Base-by-base conservation (phyloP, 2,329 filamentous ascomycete species). In the Scedosporium dehoogii region DNA sequence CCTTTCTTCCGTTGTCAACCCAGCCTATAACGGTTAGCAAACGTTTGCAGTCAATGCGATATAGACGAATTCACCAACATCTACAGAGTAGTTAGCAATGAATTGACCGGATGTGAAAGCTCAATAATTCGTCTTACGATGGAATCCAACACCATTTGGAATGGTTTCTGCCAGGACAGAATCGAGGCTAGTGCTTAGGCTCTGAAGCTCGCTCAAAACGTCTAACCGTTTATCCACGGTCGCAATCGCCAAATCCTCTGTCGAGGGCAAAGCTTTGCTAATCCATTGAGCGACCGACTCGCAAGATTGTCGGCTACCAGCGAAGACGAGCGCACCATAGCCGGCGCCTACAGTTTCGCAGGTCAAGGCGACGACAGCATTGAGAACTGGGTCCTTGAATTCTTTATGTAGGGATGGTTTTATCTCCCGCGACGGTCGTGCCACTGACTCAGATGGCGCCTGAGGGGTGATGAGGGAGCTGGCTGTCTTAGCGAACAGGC, bases 301-400 rank as follows among this genome's bases (percentile, higher is more conserved):
- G 68, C 87, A 89, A 10, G 81, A 80, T 60, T 79, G 76, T 7
- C 89, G 84, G 68, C 87, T 91, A 62, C 85, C 83, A 64, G 88
- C 89, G 70, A 92, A 92, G 1, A 92, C 82, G 41, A 92, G 77
- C 3, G 83, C 88, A 3, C 89, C 89, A 69, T 85, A 89, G 1
- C 87, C 88, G 48, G 82, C 79, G n/a, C 75, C 75, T 0, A 83
- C 88, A 3, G 87, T 91, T 69, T 91, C 88, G 61, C 83, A 79
- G 1, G 88, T 82, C 38, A 92, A 77, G 0, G 88, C 79, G 2
- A 92, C 82, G 46, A 91, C 87, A 1, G 88, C 80, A 69, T 92
- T 92, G 4, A 85, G 75, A 6, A 89, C 81, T 0, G 86, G 76
- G 65, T 89, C 86, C 33, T 78, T 75, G 21, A 92, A 76, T 68